Evolutionary conservation across 2,329 filamentous ascomycete genomes (phyloP).

Genomic region (Beauveria bassiana): DNA sequence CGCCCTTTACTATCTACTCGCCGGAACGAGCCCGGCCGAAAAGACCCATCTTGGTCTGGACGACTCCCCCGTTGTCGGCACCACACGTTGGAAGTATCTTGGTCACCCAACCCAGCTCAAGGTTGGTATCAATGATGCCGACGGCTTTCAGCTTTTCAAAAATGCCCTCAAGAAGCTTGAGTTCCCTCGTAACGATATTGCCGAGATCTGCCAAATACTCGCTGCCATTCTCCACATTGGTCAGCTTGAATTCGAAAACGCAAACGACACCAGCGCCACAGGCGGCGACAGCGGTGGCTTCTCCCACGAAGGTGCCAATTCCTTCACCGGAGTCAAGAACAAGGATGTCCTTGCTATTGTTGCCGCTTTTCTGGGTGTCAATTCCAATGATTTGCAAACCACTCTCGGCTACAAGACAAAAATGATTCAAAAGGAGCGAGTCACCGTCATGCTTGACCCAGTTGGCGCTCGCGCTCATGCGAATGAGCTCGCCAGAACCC

Average conservation of each 20-base stretch:
- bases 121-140: conserved; percentile 90
- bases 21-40: conserved; percentile 84
- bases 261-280: conserved; percentile 67
- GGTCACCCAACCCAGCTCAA: conserved; percentile 96
- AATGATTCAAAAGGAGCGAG: conserved; percentile 89
- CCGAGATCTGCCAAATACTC: conserved; percentile 91
- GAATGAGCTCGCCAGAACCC: conserved; percentile 83
- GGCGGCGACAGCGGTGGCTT: conserved; percentile 93
- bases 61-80: conserved; percentile 40
- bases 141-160: conserved; percentile 97
- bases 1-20: conserved; percentile 87
- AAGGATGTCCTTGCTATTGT: conserved; percentile 81
- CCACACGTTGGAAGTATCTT: conserved; percentile 90
- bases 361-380: conserved; percentile 89
- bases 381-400: conserved; percentile 70
- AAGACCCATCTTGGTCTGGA: conserved; percentile 72
- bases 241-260: conserved; percentile 86
- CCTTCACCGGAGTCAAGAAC: conserved; percentile 81
- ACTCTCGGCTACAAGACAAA: conserved; percentile 95
- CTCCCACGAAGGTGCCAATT: conserved; percentile 87
- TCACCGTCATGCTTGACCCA: conserved; percentile 97
- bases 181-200: conserved; percentile 87
- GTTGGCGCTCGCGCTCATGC: conserved; percentile 84
- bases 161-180: conserved; percentile 89
- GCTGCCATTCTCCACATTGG: conserved; percentile 95